Evolutionary conservation across 495 filamentous ascomycete genomes (phyloP).

Genomic region (Aspergillus affinis): DNA sequence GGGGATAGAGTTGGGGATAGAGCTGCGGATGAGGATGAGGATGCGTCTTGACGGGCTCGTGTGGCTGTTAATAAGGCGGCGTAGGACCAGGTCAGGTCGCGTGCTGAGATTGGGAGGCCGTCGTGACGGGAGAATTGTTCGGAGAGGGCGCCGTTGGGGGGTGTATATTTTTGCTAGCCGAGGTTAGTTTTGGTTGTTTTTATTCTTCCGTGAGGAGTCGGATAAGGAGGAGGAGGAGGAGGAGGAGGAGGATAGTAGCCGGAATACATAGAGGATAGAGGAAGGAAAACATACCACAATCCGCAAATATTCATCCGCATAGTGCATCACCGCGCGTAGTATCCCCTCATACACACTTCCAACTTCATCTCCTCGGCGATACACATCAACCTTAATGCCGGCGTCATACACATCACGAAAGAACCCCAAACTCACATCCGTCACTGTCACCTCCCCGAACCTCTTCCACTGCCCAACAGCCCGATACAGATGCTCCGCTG

Average conservation of each 20-base stretch:
- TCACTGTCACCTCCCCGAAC: slow-evolving; percentile 50
- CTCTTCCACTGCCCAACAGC: slow-evolving; percentile 58
- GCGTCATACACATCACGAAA: slow-evolving; percentile 53
- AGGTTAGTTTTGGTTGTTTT: too few species aligned
- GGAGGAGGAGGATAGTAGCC: too few species aligned
- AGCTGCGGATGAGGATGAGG: neutral
- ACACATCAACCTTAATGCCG: slow-evolving; percentile 38
- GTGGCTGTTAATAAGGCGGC: slow-evolving; percentile 13
- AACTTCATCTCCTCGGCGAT: neutral
- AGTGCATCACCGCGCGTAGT: neutral
- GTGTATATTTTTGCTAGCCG: slow-evolving; percentile 45
- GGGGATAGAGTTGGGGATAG: too few species aligned
- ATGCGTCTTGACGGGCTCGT: neutral
- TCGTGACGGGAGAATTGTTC: slow-evolving; percentile 56
- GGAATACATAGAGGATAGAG: slow-evolving; percentile 22
- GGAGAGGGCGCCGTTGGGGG: slow-evolving; percentile 47
- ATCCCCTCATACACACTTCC: neutral
- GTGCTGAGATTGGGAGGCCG: slow-evolving; percentile 51
- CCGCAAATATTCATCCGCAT: neutral
- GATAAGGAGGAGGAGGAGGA: too few species aligned
- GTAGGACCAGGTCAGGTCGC: slow-evolving; percentile 48
- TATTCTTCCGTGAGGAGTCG: too few species aligned
- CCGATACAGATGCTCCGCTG: slow-evolving; percentile 62
- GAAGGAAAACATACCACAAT: neutral
- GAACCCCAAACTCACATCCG: slow-evolving; percentile 52